Base-by-base conservation (phyloP, 1,139 yeast genomes). In the Yamadazyma spencermartinsiae region DNA sequence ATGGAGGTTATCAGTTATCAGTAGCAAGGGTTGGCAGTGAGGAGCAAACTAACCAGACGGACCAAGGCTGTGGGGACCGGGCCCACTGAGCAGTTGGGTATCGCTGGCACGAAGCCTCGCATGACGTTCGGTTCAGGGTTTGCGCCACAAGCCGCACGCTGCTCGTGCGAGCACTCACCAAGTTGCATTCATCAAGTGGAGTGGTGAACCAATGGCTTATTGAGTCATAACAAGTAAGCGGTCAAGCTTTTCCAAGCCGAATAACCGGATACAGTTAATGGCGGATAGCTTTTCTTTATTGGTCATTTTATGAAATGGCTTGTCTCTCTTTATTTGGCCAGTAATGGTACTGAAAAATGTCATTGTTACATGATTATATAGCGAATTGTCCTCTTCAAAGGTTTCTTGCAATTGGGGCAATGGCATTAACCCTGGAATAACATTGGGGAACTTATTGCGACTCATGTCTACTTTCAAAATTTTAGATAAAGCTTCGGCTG, bases 351-450 rank as follows among this genome's bases (percentile, higher is more conserved):
- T 30, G 37, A 49, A 55, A 3, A 60, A 38, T 6, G 47, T 37
- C 1, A 58, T 17, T 7, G 24, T 14, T 10, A 21, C 26, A 11
- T 20, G 20, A 3, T 24, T 30, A 24, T 11, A 24, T 4, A 5
- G 4, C 9, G 10, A 16, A 16, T 16, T 16, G 4, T 28, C 20
- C 4, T 19, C 10, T 12, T 30, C 52, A 2, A 45, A 44, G 9
- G 58, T 44, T 14, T 21, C 25, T 14, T 10, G 19, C 9, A 38
- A 6, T 48, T 79, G 81, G 56, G 61, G 50, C 27, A 79, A 40
- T 1, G 86, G 81, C 13, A 72, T 54, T 1, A 76, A 44, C 0
- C 84, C 83, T 0, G 83, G 82, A 1, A 74, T 53, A 2, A 77
- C 73, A 16, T 51, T 50, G 0, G 82, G 82, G 2, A 76, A 17